Conservation (phyloP, 2,329 filamentous ascomycete genomes). For the Pseudopithomyces maydicus region DNA sequence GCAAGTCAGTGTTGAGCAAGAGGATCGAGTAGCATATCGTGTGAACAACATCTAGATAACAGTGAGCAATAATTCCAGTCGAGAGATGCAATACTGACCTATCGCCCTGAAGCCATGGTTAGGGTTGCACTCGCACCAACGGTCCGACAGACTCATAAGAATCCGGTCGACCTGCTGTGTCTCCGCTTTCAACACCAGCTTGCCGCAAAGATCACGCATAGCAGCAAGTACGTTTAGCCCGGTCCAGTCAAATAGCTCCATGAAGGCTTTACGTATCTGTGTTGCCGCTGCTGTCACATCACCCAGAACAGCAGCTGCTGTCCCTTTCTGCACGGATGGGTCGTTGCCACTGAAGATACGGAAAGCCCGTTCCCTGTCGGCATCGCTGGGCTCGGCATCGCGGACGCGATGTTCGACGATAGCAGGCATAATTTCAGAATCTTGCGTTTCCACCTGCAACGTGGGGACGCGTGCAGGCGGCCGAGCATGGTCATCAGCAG, state of each 20-base stretch:
- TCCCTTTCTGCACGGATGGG: conserved; percentile 76
- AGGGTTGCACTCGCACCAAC: conserved; percentile 94
- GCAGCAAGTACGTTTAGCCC: conserved; percentile 79
- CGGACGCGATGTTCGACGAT: conserved; percentile 38
- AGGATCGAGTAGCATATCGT: conserved; percentile 97
- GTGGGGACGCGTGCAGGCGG: conserved; percentile 56
- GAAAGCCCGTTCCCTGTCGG: conserved; percentile 77
- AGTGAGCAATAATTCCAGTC: conserved; percentile 34
- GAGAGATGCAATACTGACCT: conserved; percentile 61
- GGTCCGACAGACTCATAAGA: conserved; percentile 81
- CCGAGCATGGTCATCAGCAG: conserved; percentile 52
- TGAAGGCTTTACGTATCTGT: conserved; percentile 74
- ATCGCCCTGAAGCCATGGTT: conserved; percentile 89
- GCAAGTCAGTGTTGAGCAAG: conserved; percentile 92
- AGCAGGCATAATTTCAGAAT: conserved; percentile 43
- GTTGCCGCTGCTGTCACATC: conserved; percentile 63
- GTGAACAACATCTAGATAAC: conserved; percentile 79
- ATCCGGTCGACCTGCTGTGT: conserved; percentile 97
- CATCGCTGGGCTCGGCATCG: conserved; percentile 58
- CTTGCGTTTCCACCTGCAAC: conserved; percentile 56
- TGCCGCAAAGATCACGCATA: conserved; percentile 79
- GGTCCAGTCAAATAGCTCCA: conserved; percentile 88
- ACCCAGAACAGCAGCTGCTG: conserved; percentile 87
- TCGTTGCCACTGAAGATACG: conserved; percentile 86
- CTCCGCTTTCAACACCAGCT: conserved; percentile 84